Evolutionary conservation across 768 basidiomycete genomes (phyloP), one percentile per base, ranked within the genome.

Genomic region (Baorangia bicolor): DNA sequence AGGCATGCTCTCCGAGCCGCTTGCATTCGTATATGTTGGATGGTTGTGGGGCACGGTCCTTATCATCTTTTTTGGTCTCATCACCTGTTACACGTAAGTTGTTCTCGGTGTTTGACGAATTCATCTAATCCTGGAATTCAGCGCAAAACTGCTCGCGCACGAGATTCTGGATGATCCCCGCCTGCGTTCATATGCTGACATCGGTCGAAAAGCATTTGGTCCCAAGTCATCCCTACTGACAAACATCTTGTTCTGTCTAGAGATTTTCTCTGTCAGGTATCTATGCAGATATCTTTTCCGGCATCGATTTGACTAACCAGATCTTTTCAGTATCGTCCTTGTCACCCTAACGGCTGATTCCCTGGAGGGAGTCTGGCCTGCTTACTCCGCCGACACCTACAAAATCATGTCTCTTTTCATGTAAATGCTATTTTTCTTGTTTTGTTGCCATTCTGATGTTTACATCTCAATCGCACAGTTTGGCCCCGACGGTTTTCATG

Each of bases 11-110:
- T 92, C 92, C 13, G 87, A 92, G 67, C 92, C 94, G 0, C 77
- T 97, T 25, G 95, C 95, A 0, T 96, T 97, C 64, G 85, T 94
- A 1, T 92, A 92, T 64, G 83, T 92, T 2, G 96, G 95, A 4
- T 98, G 95, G 95, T 73, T 87, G 18, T 75, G 79, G 35, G 95
- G 96, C 1, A 87, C 86, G 1, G 8, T 80, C 25, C 75, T 98
- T 16, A 83, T 96, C 54, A 66, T 91, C 12, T 81, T 82, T 49
- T 94, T 93, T 63, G 92, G 88, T 0, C 78, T 81, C 55, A 71
- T 95, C 18, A 88, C 93, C 9, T 96, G 92, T 67, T 92, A 97
- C 70, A 94, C 92, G 92, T 94, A 65, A 53, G 89, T 81, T 9
- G 28, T 45, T 34, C 37, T 35, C 27, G 5, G 5, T 21, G 18